Percentiles rank a stretch among this genome's conserved stretches.
phyloP scores from a whole-genome alignment of 2,329 filamentous ascomycete genomes.

The Penicillium hesseltinei region DNA sequence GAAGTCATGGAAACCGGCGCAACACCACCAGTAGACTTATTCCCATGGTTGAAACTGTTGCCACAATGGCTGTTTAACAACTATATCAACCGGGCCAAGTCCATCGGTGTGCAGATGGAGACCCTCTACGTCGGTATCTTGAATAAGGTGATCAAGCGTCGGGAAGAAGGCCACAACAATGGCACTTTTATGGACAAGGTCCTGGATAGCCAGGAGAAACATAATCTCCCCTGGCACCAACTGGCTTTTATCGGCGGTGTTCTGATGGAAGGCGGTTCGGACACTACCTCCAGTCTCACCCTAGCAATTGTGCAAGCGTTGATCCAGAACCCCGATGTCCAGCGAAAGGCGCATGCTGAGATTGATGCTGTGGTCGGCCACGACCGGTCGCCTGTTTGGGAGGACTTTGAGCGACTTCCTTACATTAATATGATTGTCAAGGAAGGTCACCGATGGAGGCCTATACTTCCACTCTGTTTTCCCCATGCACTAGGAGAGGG shows the following conservation, averaged over 20 bases:
- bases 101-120: conserved; percentile 1
- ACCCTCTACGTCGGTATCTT: background rate
- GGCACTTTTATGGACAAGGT: background rate
- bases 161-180: background rate
- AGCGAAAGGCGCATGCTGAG: background rate
- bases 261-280: conserved; percentile 3
- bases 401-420: background rate
- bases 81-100: background rate
- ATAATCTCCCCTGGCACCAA: background rate
- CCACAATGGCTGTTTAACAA: background rate
- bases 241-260: background rate
- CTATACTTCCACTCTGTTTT: background rate
- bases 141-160: background rate
- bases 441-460: conserved; percentile 4
- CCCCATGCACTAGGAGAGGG: conserved; percentile 1
- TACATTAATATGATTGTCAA: conserved; percentile 6
- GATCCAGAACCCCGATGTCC: background rate
- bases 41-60: background rate
- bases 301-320: background rate
- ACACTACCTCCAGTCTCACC: background rate
- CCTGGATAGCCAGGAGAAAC: background rate
- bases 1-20: conserved; percentile 1
- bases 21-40: conserved; percentile 5
- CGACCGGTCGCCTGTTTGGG: background rate
- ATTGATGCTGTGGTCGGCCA: conserved; percentile 1